Evolutionary conservation across 106 monocot genomes (phyloP), one percentile per base, ranked within the genome.

Genomic region (Allium fistulosum): DNA sequence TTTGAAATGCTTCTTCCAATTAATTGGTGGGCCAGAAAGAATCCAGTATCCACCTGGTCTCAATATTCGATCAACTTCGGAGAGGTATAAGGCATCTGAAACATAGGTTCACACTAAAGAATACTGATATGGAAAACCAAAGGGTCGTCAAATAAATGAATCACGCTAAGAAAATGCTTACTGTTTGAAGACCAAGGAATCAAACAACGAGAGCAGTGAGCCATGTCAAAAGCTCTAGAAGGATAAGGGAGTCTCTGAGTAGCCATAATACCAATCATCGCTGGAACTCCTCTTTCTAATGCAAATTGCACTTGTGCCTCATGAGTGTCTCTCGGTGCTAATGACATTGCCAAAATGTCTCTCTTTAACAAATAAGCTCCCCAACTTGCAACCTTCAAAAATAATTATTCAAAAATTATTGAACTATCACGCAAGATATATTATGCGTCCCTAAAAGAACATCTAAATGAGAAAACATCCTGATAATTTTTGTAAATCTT

Each of bases 221-320:
- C 81, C 63, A 85, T 73, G 52, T 85, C 85, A 18, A 85, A 86
- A 66, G 82, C 79, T 69, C 82, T 76, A 6, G 82, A 72, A 8
- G 82, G 82, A 52, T 82, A 86, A 57, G 82, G 82, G 63, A 86
- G 52, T 60, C 86, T 67, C 17, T 82, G 73, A 46, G 82, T 68
- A 9, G 73, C 79, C 79, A 86, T 82, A 5, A 86, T 74, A 15
- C 82, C 86, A 4, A 82, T 82, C 70, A 86, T 86, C 12, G 82
- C 82, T 7, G 86, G 86, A 48, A 86, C 82, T 48, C 86, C 86
- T 61, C 86, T 58, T 72, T 86, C 86, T 79, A 86, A 70, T 8
- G 86, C 86, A 53, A 86, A 86, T 62, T 82, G 82, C 17, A 86
- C 86, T 62, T 86, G 86, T 2, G 86, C 82, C 66, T 86, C 86